These are phyloP conservation scores for Neodidymelliopsis sp. DNA, from an alignment of 2,329 filamentous ascomycete genomes.

Conservation along the genomic window DNA sequence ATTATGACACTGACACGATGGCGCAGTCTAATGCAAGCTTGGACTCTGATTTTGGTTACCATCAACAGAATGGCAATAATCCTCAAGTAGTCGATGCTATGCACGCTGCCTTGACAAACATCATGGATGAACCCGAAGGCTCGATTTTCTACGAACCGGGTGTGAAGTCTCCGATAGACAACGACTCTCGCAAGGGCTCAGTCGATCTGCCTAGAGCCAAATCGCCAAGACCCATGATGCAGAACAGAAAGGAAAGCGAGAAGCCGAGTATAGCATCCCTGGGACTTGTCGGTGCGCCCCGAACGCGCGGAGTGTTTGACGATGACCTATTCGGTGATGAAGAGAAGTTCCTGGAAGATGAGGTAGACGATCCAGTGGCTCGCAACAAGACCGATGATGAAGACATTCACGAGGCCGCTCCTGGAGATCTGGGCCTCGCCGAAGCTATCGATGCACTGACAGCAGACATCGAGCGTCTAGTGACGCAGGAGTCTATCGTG, in stretches of 20 bases:
- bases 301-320: conserved; percentile 89
- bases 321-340: conserved; percentile 94
- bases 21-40: conserved; percentile 80
- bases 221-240: conserved; percentile 42
- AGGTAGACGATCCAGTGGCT: conserved; percentile 75
- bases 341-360: conserved; percentile 84
- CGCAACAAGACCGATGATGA: conserved; percentile 72
- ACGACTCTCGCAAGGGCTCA: conserved; percentile 68
- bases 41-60: conserved; percentile 65
- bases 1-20: conserved; percentile 76
- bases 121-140: conserved; percentile 78
- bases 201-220: conserved; percentile 62
- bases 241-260: conserved; percentile 55
- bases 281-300: conserved; percentile 86
- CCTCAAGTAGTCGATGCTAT: conserved; percentile 88
- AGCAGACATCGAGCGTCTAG: conserved; percentile 87
- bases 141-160: conserved; percentile 69
- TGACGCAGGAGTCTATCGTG: conserved; percentile 87
- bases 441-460: conserved; percentile 92
- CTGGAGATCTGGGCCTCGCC: conserved; percentile 89
- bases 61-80: conserved; percentile 65
- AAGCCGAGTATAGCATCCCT: conserved; percentile 91
- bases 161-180: conserved; percentile 64
- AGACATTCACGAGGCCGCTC: conserved; percentile 90
- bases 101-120: conserved; percentile 89